Base-by-base conservation (phyloP, 768 basidiomycete species). In the Suillus sp. region DNA sequence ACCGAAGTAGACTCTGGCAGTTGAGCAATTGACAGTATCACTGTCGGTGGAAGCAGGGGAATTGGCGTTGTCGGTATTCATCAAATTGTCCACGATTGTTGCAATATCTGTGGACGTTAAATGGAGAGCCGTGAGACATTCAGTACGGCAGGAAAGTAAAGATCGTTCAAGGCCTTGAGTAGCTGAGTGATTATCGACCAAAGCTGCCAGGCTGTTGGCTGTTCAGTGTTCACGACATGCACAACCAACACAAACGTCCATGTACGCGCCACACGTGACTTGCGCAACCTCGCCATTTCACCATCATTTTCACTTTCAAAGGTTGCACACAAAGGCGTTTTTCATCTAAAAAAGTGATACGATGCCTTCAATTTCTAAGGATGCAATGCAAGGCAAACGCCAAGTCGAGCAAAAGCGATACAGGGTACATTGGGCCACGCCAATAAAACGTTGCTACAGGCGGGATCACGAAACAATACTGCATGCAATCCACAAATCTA, bases 1-100 rank as follows among this genome's bases (percentile, higher is more conserved):
- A 11, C 83, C 84, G 72, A 84, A 83, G 70, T 83, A 80, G 32
- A 83, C 73, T 67, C 78, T 78, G 16, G 83, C 79, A 30, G 78
- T 70, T 53, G 79, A 75, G 14, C 79, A 78, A 64, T 82, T 78
- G 69, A 73, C 80, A 32, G 70, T 74, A 68, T 84, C 81, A 62
- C 69, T 75, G 69, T 80, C 79, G n/a, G 76, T 71, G 55, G 72
- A 63, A 9, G 70, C 60, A 58, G 78, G 71, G 42, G 71, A 68
- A 68, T 66, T 70, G 66, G 69, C 64, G 45, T 62, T 61, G 60
- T 61, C 60, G 61, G 68, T 54, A 60, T 38, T 62, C n/a, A 63
- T 51, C 18, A 53, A 34, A 53, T 53, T 53, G 37, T 57, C 38
- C 56, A 38, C 51, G 51, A 18, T 53, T 34, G 51, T 34, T 53